Base-by-base conservation (phyloP, 257 asterid species). In the Lycium barbarum region DNA sequence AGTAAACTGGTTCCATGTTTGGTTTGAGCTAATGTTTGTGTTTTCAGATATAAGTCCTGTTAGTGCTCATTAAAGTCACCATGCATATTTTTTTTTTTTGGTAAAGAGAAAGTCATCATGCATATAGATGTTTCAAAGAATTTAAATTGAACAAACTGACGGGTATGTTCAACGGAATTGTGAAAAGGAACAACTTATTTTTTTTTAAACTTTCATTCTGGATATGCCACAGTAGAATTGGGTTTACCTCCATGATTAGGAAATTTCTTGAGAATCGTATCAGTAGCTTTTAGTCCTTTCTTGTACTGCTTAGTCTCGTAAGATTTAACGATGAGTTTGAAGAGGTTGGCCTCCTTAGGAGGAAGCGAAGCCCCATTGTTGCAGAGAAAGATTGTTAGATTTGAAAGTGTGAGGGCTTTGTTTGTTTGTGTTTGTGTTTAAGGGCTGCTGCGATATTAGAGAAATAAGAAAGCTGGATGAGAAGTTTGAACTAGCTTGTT, bases 181-280 rank as follows among this genome's bases (percentile, higher is more conserved):
- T 74, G 15, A 38, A 70, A 70, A 17, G 26, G 53, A 70, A 38
- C 78, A 7, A 38, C 22, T 1, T 7, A 1, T 74, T 49, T 49
- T 11, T 17, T 70, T 70, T 17, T 17, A n/a, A 70, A 22, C 17
- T 74, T 74, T 35, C 43, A 22, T 74, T 74, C 58, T 49, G 13
- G 62, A 13, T 47, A 74, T 74, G 81, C 43, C 57, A 47, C 65
- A 35, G 68, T 68, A 67, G 87, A 76, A 76, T 68, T 81, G 71
- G 59, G 43, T 93, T 85, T 92, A 97, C 99, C 99, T 95, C 99
- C 99, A 95, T 97, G 99, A 89, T 97, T 92, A 66, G 98, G 98
- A 85, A 94, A 97, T 92, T 97, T 97, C 93, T 95, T 97, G 76
- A 97, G 90, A 88, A 97, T 94, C 40, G 97, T 84, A 89, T 97